Evolutionary conservation across 164 flowering plant species (phyloP).

Genomic region (Kalanchoe fedtschenkoi): DNA sequence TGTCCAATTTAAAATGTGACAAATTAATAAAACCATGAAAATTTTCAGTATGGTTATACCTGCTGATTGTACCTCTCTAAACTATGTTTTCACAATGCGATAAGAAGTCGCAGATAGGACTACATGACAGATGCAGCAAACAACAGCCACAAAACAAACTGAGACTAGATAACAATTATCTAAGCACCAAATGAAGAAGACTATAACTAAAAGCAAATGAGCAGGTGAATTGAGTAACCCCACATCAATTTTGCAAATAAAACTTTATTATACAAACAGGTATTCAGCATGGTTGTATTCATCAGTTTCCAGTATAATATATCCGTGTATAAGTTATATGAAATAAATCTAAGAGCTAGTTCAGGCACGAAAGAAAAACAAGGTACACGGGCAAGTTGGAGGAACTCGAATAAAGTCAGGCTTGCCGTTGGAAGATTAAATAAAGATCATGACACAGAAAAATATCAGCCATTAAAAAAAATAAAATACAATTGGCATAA

Average conservation of each 20-base stretch:
- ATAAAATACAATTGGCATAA: background rate
- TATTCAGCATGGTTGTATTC: too few species aligned
- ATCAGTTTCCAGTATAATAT: too few species aligned
- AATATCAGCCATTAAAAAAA: background rate
- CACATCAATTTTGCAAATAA: too few species aligned
- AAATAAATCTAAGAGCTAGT: background rate
- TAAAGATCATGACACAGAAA: background rate
- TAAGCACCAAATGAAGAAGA: too few species aligned
- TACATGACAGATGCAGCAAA: too few species aligned
- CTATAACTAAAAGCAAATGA: too few species aligned
- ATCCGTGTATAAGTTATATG: too few species aligned
- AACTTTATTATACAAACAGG: too few species aligned
- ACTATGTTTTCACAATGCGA: background rate
- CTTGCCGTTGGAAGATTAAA: too few species aligned
- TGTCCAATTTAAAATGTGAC: background rate
- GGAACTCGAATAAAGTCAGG: background rate
- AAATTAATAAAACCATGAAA: background rate
- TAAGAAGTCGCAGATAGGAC: background rate
- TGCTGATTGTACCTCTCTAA: background rate
- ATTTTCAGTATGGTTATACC: background rate
- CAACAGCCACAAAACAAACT: too few species aligned
- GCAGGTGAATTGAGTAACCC: too few species aligned
- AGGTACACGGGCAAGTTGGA: background rate
- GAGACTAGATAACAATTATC: too few species aligned
- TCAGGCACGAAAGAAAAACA: background rate